Percentiles rank a stretch among this genome's conserved stretches.
These are phyloP conservation scores for Gloeostereum incarnatum DNA, from an alignment of 768 basidiomycete species.

Conservation along the genomic window DNA sequence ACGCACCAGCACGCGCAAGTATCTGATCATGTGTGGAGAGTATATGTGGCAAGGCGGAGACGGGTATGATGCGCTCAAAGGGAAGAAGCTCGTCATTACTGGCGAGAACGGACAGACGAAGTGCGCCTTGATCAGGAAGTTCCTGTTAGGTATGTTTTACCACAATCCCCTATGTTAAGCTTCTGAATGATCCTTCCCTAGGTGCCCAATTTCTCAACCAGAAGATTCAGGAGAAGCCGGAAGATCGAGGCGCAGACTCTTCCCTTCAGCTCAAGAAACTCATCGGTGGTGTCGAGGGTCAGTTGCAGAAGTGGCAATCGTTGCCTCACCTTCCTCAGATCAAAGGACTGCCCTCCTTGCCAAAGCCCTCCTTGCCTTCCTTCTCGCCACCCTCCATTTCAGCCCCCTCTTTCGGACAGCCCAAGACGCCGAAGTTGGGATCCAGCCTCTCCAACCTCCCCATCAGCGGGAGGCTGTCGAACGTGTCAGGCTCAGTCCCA, in stretches of 20 bases:
- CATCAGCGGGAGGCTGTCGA: too few species aligned
- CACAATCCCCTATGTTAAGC: not conserved
- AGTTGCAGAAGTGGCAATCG: constrained; percentile 6
- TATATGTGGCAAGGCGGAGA: constrained; percentile 53
- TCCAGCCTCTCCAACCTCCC: too few species aligned
- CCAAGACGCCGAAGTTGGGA: too few species aligned
- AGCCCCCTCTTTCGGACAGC: too few species aligned
- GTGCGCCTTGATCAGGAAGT: constrained; percentile 49
- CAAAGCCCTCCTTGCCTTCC: constrained; percentile 1
- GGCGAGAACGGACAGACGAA: constrained; percentile 54
- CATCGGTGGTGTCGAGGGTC: constrained; percentile 4
- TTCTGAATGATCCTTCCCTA: not conserved
- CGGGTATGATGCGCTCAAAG: constrained; percentile 44
- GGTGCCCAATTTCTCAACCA: not conserved
- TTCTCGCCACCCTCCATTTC: constrained; percentile 3
- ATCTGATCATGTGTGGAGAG: constrained; percentile 47
- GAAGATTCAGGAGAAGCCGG: constrained; percentile 5
- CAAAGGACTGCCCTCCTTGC: constrained; percentile 3
- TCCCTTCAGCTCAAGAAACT: constrained; percentile 1
- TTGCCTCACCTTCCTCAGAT: constrained; percentile 5
- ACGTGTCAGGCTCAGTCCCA: too few species aligned
- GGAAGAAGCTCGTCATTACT: constrained; percentile 44
- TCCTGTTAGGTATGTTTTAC: constrained; percentile 39
- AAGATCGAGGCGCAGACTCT: constrained; percentile 3
- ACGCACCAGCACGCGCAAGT: constrained; percentile 31